Base-by-base conservation (phyloP, 768 basidiomycete species). In the Auricularia cornea region DNA sequence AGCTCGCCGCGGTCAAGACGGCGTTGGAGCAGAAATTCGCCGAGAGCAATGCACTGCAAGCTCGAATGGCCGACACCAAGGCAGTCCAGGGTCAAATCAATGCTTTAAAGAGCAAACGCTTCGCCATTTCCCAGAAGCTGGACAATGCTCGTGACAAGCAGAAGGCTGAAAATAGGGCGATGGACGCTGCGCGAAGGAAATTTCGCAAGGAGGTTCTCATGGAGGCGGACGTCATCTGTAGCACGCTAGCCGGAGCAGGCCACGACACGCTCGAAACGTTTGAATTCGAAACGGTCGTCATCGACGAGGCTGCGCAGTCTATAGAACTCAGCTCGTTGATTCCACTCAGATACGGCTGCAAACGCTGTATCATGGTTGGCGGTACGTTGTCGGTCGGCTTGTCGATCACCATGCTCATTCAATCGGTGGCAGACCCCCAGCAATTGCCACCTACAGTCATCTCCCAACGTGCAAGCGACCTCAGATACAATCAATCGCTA, bases 291-390 rank as follows among this genome's bases (percentile, higher is more conserved):
- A 91, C 96, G 76, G 83, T 99, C 68, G 87, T 99, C 72, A 96
- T 99, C 64, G 97, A 99, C 70, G 97, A 99, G 74, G 97, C 97
- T 1, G 96, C 96, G 1, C 97, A 99, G 74, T 89, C 95, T 18
- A 89, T 98, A 57, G 97, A 99, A 74, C 80, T 98, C 48, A 94
- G 92, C 66, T 92, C 96, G 8, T 76, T 99, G 65, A 98, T 99
- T 63, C 97, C 97, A 41, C 79, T 99, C 66, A 97, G 91, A 73
- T 98, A 93, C 74, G 83, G 82, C 31, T 90, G 87, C 66, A 81
- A 80, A 60, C 84, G 86, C 32, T 97, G 93, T 70, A 85, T 98
- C 63, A 87, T 99, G 86, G 95, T 99, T 59, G 97, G 97, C 78
- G 88, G 88, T 88, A 61, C 63, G 76, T 51, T 3, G 23, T 44